Base-by-base conservation (phyloP, 2,329 filamentous ascomycete species). In the Claviceps sp. region DNA sequence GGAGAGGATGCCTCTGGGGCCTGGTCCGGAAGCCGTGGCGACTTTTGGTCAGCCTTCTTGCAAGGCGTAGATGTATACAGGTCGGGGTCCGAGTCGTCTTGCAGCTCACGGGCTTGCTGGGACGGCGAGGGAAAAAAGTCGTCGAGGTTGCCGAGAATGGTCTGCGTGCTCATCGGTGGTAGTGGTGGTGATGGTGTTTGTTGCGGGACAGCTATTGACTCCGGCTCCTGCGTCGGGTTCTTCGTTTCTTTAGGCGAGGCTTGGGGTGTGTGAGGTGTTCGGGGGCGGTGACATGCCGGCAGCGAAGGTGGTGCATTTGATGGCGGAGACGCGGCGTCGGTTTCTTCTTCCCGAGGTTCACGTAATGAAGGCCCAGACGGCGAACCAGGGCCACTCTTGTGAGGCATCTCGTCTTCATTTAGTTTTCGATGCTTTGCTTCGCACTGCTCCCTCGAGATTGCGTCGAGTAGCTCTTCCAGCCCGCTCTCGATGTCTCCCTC, bases 71-170 rank as follows among this genome's bases (percentile, higher is more conserved):
- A 43, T 20, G 20, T 11, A 8, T 24, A 14, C 22, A 20, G 4
- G 20, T 42, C 34, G 47, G 37, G 11, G 16, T 40, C 24, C 18
- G 45, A n/a, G 56, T 65, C 59, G 55, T 74, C 69, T 37, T 73
- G 71, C 2, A 82, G 62, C 59, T 82, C 78, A 18, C 71, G 67
- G 6, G 70, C 67, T 59, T 79, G 74, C 58, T 82, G 78, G 0
- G 76, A 78, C 0, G 75, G 69, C n/a, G 71, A 75, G 0, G 76
- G 76, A 45, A 79, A 75, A 55, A 79, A 72, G 51, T 78, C 75
- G 41, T 78, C 75, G 7, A 75, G 58, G 54, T 77, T 68, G 42
- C 70, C 63, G 8, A 79, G 63, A n/a, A 80, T 78, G 8, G 71
- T 65, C 54, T 79, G 77, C 0, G 77, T 80, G 56, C 73, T 75